Percentiles rank a stretch among this genome's conserved stretches.
Conservation (phyloP, 805 yeast species). For the Saturnispora hagleri region DNA sequence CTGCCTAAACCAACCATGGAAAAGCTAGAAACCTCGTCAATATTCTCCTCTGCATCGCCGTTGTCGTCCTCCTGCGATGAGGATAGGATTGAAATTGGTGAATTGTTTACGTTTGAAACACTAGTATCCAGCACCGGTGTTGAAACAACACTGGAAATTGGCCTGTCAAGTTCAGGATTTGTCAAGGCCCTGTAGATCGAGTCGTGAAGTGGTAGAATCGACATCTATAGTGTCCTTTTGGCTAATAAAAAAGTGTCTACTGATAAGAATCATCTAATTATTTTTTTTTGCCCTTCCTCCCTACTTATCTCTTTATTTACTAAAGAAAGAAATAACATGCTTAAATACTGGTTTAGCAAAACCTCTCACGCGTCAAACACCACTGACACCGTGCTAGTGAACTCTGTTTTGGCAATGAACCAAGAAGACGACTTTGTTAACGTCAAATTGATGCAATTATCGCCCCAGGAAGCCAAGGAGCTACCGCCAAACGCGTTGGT, state of each 20-base stretch:
- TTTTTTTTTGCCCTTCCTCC: background rate
- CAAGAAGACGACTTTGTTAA: slow-evolving; percentile 36
- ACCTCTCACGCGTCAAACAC: background rate
- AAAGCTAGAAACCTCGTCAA: slow-evolving; percentile 1
- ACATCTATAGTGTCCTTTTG: background rate
- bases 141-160: slow-evolving; percentile 1
- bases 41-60: slow-evolving; percentile 1
- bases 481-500: slow-evolving; percentile 19
- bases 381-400: background rate
- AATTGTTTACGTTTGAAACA: background rate
- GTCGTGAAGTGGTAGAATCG: slow-evolving; percentile 8
- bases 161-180: slow-evolving; percentile 7
- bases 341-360: slow-evolving; percentile 2
- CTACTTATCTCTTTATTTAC: background rate
- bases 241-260: background rate
- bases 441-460: slow-evolving; percentile 37
- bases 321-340: background rate
- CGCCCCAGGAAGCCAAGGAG: slow-evolving; percentile 47
- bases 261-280: background rate
- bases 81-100: slow-evolving; percentile 4
- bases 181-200: slow-evolving; percentile 6
- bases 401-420: slow-evolving; percentile 8
- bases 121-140: background rate
- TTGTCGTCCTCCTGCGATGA: slow-evolving; percentile 9
- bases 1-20: background rate